These are phyloP conservation scores for Solanum etuberosum DNA, from an alignment of 257 asterid species.

Conservation along the genomic window DNA sequence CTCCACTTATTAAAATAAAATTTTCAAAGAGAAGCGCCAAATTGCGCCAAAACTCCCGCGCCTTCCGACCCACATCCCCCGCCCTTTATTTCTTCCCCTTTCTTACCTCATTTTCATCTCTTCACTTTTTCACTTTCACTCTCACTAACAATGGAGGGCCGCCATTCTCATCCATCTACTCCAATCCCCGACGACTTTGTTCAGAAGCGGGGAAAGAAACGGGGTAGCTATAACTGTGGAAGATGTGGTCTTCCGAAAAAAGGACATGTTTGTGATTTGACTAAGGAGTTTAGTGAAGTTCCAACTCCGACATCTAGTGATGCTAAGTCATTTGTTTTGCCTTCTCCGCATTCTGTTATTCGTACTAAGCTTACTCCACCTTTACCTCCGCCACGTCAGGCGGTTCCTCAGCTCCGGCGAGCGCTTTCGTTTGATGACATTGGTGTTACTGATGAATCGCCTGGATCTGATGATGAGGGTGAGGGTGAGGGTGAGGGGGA, in stretches of 20 bases:
- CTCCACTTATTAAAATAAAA: neutral
- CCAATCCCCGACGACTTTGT: constrained; percentile 45
- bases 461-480: constrained; percentile 7
- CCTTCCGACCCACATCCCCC: constrained; percentile 26
- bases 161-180: constrained; percentile 69
- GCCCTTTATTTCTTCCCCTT: constrained; percentile 35
- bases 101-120: neutral
- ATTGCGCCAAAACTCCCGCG: constrained; percentile 44
- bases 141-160: constrained; percentile 34
- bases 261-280: constrained; percentile 52
- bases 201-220: constrained; percentile 43
- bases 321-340: constrained; percentile 10
- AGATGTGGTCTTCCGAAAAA: constrained; percentile 84
- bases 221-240: constrained; percentile 86
- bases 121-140: neutral
- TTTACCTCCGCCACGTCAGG: constrained; percentile 2
- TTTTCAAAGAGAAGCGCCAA: constrained; percentile 54
- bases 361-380: constrained; percentile 6
- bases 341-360: constrained; percentile 20
- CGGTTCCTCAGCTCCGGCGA: constrained; percentile 32
- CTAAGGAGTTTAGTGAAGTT: neutral
- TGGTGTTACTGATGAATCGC: constrained; percentile 29
- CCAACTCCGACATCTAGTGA: constrained; percentile 9
- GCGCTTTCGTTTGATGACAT: constrained; percentile 72
- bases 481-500: neutral